Conservation (phyloP, 2,329 filamentous ascomycete species). For the Blastomyces emzantsi region DNA sequence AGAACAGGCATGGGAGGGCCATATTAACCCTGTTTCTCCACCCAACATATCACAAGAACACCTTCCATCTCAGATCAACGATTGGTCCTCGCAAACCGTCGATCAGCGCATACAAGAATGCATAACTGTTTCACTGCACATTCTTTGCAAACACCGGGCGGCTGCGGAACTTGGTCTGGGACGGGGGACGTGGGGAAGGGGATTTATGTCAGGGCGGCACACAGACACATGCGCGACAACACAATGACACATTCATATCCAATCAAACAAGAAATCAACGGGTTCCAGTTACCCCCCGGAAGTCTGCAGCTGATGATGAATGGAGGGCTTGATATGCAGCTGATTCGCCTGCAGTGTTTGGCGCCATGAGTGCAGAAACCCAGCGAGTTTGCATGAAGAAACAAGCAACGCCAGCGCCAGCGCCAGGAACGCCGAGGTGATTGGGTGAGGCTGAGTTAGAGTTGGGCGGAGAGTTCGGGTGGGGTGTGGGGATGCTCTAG, state of each 20-base stretch:
- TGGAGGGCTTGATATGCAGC: not conserved
- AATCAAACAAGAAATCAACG: not conserved
- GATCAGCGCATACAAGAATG: not conserved
- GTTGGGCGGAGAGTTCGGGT: constrained; percentile 2
- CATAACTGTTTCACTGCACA: not conserved
- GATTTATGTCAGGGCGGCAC: not conserved
- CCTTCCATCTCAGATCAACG: not conserved
- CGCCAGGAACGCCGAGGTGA: constrained; percentile 5
- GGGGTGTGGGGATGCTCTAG: not conserved
- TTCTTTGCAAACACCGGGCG: not conserved
- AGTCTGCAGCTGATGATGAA: not conserved
- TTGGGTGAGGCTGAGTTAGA: not conserved
- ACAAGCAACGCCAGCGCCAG: not conserved
- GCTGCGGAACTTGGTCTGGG: not conserved
- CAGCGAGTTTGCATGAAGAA: not conserved
- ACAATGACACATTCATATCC: not conserved
- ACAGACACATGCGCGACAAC: not conserved
- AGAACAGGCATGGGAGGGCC: not conserved
- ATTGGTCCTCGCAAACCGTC: not conserved
- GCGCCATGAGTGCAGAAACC: not conserved
- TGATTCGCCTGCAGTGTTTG: not conserved
- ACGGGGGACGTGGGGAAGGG: too few relatives aligned
- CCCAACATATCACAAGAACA: not conserved
- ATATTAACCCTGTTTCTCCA: not conserved
- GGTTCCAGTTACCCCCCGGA: not conserved